These are phyloP conservation scores for Artemisia annua DNA, from an alignment of 129 eudicot genomes.

Conservation along the genomic window DNA sequence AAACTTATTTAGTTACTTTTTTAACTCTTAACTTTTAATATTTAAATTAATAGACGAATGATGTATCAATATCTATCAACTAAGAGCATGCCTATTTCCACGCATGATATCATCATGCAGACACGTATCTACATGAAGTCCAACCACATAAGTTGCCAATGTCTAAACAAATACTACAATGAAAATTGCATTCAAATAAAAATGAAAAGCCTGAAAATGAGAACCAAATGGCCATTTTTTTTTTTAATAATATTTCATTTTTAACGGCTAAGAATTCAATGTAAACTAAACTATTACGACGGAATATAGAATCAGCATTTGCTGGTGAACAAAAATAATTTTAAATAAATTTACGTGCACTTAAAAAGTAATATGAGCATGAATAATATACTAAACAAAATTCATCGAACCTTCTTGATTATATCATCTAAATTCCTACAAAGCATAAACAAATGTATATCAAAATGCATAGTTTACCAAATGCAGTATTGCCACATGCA, in stretches of 20 bases:
- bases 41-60: constrained; percentile 1
- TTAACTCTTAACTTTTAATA: too few relatives aligned
- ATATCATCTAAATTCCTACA: constrained; percentile 23
- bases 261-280: neutral
- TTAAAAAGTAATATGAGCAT: neutral
- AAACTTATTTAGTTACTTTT: too few relatives aligned
- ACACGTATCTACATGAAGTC: constrained; percentile 22
- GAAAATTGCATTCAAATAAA: neutral
- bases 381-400: constrained; percentile 6
- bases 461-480: constrained; percentile 26
- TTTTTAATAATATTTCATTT: neutral
- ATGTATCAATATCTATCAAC: neutral
- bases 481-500: constrained; percentile 35
- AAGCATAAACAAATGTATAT: constrained; percentile 20
- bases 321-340: neutral
- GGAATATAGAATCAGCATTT: neutral
- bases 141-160: constrained; percentile 17
- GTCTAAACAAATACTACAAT: neutral
- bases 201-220: too few relatives aligned
- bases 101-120: constrained; percentile 24
- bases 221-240: too few relatives aligned
- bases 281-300: neutral
- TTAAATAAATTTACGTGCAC: constrained; percentile 1
- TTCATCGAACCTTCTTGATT: constrained; percentile 31
- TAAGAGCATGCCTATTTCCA: constrained; percentile 20